Conservation (phyloP, 2,329 filamentous ascomycete species). For the Phoma herbarum region DNA sequence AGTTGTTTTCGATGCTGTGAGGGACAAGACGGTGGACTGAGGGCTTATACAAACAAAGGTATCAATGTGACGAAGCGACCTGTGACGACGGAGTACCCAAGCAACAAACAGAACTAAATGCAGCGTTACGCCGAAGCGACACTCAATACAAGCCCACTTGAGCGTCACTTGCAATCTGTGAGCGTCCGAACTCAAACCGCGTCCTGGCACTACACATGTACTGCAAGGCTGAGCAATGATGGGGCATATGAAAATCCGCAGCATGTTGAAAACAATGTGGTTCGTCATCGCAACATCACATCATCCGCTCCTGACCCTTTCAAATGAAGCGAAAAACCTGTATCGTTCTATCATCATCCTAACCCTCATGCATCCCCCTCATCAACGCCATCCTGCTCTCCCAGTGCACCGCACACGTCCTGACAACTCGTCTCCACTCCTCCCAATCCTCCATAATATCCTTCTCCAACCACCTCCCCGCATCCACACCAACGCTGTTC, state of each 20-base stretch:
- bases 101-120: background rate
- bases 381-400: conserved; percentile 8
- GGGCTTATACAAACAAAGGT: background rate
- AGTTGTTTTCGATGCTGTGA: conserved; percentile 13
- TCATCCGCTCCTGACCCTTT: background rate
- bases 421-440: conserved; percentile 8
- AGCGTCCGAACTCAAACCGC: background rate
- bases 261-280: background rate
- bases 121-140: background rate
- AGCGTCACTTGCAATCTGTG: background rate
- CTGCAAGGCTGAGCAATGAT: background rate
- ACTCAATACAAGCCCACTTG: background rate
- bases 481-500: conserved; percentile 9
- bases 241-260: background rate
- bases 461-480: conserved; percentile 20
- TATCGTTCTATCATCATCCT: background rate
- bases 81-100: background rate
- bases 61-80: background rate
- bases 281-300: background rate
- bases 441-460: conserved; percentile 12
- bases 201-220: background rate
- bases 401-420: conserved; percentile 8
- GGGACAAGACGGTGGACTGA: conserved; percentile 15
- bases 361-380: background rate
- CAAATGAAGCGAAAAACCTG: background rate